A percentile compares a stretch with the other conserved stretches of the same genome.
Conservation (phyloP, 192 early-diverging fungal genomes). For the Haplosporangium gracile region DNA sequence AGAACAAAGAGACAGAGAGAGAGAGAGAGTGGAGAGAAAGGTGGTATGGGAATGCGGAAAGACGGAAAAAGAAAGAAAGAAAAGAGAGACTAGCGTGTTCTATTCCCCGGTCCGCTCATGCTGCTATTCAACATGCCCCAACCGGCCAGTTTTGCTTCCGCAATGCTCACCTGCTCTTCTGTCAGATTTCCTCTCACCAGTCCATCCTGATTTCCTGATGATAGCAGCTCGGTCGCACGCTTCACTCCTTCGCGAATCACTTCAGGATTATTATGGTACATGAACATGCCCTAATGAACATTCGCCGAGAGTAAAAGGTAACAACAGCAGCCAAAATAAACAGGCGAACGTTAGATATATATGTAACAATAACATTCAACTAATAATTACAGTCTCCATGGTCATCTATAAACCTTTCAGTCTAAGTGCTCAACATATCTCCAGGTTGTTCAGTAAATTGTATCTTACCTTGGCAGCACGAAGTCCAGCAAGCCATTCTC, state of each 20-base stretch:
- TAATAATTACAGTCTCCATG: background rate
- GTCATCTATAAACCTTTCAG: background rate
- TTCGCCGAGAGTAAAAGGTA: background rate
- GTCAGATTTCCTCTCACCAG: constrained; percentile 35
- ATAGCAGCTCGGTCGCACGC: constrained; percentile 30
- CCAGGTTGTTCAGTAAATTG: background rate
- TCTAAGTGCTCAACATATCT: background rate
- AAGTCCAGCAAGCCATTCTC: constrained; percentile 81
- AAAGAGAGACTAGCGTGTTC: constrained; percentile 26
- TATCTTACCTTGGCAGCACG: constrained; percentile 74
- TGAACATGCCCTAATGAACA: constrained; percentile 37
- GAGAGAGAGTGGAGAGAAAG: constrained; percentile 3
- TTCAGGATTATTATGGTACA: constrained; percentile 53
- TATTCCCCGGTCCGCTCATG: constrained; percentile 9
- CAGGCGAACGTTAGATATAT: background rate
- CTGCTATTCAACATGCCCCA: constrained; percentile 39
- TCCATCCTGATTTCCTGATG: constrained; percentile 27
- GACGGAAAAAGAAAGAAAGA: constrained; percentile 1
- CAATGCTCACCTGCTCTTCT: constrained; percentile 55
- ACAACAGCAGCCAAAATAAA: background rate
- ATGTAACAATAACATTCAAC: no score
- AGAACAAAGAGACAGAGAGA: constrained; percentile 3
- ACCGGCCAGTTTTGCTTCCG: constrained; percentile 51
- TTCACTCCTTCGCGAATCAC: constrained; percentile 43
- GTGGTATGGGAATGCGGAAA: background rate